Conservation (phyloP, 129 eudicot genomes). For the Tagetes patula region DNA sequence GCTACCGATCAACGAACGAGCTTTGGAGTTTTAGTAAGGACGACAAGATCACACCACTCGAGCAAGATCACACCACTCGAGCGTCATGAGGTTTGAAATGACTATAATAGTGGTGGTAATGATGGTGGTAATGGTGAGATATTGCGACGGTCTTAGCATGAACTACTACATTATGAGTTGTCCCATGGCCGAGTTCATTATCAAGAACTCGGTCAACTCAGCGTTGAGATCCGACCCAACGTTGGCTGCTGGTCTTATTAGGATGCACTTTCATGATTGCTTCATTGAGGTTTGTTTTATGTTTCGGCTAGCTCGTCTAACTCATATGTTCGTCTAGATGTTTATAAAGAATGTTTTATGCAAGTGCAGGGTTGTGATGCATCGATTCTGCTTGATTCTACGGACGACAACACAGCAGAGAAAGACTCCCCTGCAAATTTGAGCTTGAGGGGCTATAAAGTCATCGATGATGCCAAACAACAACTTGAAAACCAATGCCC, state of each 20-base stretch:
- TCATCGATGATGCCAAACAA: conserved; percentile 73
- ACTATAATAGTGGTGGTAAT: not conserved
- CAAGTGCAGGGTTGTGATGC: conserved; percentile 80
- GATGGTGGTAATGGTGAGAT: conserved; percentile 14
- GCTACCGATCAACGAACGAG: conserved; percentile 1
- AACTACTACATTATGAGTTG: conserved; percentile 64
- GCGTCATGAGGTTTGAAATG: conserved; percentile 18
- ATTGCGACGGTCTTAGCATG: conserved; percentile 50
- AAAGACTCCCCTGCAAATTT: conserved; percentile 95
- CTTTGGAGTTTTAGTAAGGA: conserved; percentile 1
- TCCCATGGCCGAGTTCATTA: conserved; percentile 53
- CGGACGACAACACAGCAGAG: conserved; percentile 79
- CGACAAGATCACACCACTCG: not conserved
- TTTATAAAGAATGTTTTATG: not conserved
- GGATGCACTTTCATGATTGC: conserved; percentile 98
- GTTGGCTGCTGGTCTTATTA: conserved; percentile 75
- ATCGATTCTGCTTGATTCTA: conserved; percentile 77
- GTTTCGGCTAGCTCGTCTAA: not conserved
- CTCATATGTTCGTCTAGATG: not conserved
- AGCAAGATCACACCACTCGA: not conserved
- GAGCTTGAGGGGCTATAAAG: conserved; percentile 83
- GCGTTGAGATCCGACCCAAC: conserved; percentile 78
- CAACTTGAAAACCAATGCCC: conserved; percentile 73
- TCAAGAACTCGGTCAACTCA: conserved; percentile 57
- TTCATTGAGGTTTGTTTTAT: conserved; percentile 59